A percentile compares a stretch with the other conserved stretches of the same genome.
These are phyloP conservation scores for Xylaria sp. DNA, from an alignment of 2,329 filamentous ascomycete species.

Conservation along the genomic window DNA sequence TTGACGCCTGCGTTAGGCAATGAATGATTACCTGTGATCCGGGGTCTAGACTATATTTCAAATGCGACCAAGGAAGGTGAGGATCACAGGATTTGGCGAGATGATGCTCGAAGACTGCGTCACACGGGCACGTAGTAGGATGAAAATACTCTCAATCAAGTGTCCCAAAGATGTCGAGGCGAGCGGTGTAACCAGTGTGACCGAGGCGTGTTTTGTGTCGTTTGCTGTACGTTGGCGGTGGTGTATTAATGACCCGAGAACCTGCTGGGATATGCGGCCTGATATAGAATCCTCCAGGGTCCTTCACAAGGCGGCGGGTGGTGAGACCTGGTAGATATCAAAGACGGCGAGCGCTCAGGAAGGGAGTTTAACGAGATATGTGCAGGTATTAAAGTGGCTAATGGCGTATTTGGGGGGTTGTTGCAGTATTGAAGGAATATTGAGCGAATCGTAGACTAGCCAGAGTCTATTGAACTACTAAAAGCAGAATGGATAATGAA, in stretches of 20 bases:
- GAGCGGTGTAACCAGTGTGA: constrained; percentile 34
- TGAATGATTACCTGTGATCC: constrained; percentile 22
- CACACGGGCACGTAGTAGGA: constrained; percentile 30
- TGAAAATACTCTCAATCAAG: constrained; percentile 30
- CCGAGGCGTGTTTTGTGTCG: constrained; percentile 23
- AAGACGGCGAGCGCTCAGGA: constrained; percentile 32
- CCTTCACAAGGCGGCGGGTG: neutral
- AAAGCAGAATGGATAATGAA: constrained; percentile 25
- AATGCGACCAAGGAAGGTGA: constrained; percentile 15
- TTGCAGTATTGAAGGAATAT: constrained; percentile 31
- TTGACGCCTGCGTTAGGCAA: constrained; percentile 30
- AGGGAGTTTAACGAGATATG: constrained; percentile 36
- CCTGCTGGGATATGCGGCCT: constrained; percentile 25
- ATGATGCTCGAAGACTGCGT: constrained; percentile 33
- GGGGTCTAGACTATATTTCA: constrained; percentile 17
- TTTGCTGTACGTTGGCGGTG: neutral
- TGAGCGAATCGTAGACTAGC: constrained; percentile 38
- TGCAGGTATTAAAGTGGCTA: constrained; percentile 36
- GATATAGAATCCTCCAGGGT: constrained; percentile 26
- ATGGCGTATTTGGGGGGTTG: constrained; percentile 31
- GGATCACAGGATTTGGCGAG: constrained; percentile 33
- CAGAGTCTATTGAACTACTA: constrained; percentile 35
- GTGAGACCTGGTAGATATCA: constrained; percentile 23
- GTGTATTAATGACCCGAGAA: constrained; percentile 19
- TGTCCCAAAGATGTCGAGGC: constrained; percentile 28